Conservation (phyloP, 2,329 filamentous ascomycete species). For the Plectosphaerella cucumerina region DNA sequence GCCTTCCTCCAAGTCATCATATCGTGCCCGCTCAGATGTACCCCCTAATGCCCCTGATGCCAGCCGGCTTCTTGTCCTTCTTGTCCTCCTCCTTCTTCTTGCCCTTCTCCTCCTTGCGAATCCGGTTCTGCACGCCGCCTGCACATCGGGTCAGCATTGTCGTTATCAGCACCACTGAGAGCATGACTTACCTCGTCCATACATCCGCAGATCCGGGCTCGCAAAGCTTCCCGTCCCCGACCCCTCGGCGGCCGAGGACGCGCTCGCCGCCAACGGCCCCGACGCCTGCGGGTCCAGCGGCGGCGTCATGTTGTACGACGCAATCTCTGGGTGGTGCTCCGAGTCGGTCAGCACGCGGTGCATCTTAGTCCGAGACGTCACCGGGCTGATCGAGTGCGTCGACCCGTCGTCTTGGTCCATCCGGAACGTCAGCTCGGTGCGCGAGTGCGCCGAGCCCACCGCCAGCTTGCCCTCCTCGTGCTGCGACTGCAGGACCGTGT, state of each 20-base stretch:
- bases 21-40: slow-evolving; percentile 19
- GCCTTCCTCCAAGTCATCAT: neutral
- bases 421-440: slow-evolving; percentile 10
- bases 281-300: slow-evolving; percentile 30
- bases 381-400: slow-evolving; percentile 27
- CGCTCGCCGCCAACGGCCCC: slow-evolving; percentile 21
- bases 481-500: slow-evolving; percentile 44
- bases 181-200: slow-evolving; percentile 38
- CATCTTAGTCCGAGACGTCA: slow-evolving; percentile 29
- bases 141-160: slow-evolving; percentile 2
- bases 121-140: slow-evolving; percentile 44
- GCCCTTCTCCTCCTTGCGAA: slow-evolving; percentile 46
- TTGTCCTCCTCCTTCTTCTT: slow-evolving; percentile 37
- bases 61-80: slow-evolving; percentile 33
- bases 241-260: slow-evolving; percentile 24
- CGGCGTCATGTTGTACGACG: slow-evolving; percentile 38
- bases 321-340: slow-evolving; percentile 32
- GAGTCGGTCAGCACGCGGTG: slow-evolving; percentile 40
- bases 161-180: slow-evolving; percentile 21
- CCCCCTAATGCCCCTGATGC: slow-evolving; percentile 36
- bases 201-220: slow-evolving; percentile 37
- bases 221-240: slow-evolving; percentile 20
- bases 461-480: slow-evolving; percentile 11
- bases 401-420: slow-evolving; percentile 15
- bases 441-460: slow-evolving; percentile 9